A percentile compares a stretch with the other conserved stretches of the same genome.
Evolutionary conservation across 768 basidiomycete genomes (phyloP).

Genomic region (Leccinellum albellum): DNA sequence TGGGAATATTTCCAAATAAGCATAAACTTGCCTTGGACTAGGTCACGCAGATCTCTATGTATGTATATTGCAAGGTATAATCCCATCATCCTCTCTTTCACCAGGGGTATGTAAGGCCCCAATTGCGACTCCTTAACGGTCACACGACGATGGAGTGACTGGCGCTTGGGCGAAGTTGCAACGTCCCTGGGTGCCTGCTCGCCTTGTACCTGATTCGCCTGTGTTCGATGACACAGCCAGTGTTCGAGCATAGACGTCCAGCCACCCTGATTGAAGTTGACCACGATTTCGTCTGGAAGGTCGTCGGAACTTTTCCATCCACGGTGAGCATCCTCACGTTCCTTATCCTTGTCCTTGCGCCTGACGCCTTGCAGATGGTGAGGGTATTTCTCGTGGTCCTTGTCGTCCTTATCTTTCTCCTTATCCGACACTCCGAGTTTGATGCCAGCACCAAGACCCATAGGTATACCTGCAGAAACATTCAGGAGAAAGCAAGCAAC

Average conservation of each 20-base stretch:
- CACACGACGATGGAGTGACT: constrained; percentile 40
- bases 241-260: constrained; percentile 79
- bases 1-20: not conserved
- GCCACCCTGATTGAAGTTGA: constrained; percentile 39
- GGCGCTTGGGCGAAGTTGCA: constrained; percentile 42
- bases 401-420: constrained; percentile 32
- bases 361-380: constrained; percentile 26
- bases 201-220: constrained; percentile 19
- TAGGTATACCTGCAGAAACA: constrained; percentile 56
- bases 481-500: not conserved
- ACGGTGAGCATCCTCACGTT: constrained; percentile 32
- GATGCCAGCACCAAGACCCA: constrained; percentile 75
- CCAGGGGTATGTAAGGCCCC: constrained; percentile 80
- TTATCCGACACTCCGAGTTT: constrained; percentile 58
- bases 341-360: constrained; percentile 39
- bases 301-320: constrained; percentile 37
- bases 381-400: constrained; percentile 30
- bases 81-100: constrained; percentile 91
- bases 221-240: constrained; percentile 52
- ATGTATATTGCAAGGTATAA: constrained; percentile 76
- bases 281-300: constrained; percentile 30
- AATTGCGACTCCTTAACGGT: constrained; percentile 43
- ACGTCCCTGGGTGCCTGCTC: constrained; percentile 27
- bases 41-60: constrained; percentile 61
- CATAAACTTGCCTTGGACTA: constrained; percentile 52